Evolutionary conservation across 1,284 basidiomycete genomes (phyloP).

Genomic region (Tilletia indica): DNA sequence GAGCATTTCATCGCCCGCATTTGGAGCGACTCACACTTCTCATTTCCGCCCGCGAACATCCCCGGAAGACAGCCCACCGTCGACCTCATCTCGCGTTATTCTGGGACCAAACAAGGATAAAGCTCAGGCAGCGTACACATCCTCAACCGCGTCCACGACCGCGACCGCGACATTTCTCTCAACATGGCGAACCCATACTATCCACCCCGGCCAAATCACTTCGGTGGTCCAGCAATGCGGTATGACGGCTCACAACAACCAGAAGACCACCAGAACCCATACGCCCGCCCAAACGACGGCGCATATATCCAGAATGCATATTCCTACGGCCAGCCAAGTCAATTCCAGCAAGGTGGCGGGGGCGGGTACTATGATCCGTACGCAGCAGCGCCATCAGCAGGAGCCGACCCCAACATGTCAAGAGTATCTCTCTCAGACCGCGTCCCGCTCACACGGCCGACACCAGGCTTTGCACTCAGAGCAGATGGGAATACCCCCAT

Average conservation of each 20-base stretch:
- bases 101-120: neutral
- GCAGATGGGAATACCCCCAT: neutral
- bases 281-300: neutral
- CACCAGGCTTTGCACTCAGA: neutral
- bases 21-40: too few relatives aligned
- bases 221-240: slow-evolving; percentile 2
- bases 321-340: neutral
- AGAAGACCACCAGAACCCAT: neutral
- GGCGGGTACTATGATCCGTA: slow-evolving; percentile 3
- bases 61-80: too few relatives aligned
- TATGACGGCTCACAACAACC: slow-evolving; percentile 3
- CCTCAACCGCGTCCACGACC: neutral
- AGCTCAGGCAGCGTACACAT: too few relatives aligned
- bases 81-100: too few relatives aligned
- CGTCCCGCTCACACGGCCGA: neutral
- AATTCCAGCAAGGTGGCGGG: neutral
- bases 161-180: neutral
- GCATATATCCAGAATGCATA: neutral
- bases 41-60: too few relatives aligned
- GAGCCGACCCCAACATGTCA: neutral
- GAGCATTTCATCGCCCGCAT: too few relatives aligned
- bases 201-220: slow-evolving; percentile 2
- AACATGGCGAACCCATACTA: slow-evolving; percentile 18
- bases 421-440: neutral
- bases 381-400: neutral